These are phyloP conservation scores for Dissophora ornata DNA, from an alignment of 192 early-diverging fungal species.

Conservation along the genomic window DNA sequence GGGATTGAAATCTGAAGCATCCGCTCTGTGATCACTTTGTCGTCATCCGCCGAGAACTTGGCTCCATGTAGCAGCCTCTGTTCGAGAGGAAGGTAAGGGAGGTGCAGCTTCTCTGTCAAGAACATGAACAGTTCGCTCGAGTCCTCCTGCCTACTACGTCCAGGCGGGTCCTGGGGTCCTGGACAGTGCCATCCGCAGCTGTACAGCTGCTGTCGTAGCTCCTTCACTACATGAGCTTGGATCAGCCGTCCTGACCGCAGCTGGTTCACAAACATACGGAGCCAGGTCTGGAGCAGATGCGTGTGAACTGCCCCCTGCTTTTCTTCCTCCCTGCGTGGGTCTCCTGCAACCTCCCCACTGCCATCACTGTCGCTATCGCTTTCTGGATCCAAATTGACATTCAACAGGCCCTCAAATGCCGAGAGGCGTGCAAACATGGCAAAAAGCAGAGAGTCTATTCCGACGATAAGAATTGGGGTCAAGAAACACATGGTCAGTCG, in stretches of 20 bases:
- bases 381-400: constrained; percentile 56
- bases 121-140: constrained; percentile 77
- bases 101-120: constrained; percentile 68
- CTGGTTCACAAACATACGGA: constrained; percentile 69
- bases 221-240: constrained; percentile 59
- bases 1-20: constrained; percentile 66
- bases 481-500: constrained; percentile 4
- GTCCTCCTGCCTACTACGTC: constrained; percentile 69
- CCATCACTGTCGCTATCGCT: constrained; percentile 54
- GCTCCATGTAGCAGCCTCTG: constrained; percentile 77
- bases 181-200: constrained; percentile 62
- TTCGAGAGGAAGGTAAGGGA: constrained; percentile 75
- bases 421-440: constrained; percentile 73
- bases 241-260: constrained; percentile 71
- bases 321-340: constrained; percentile 1
- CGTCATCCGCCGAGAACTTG: constrained; percentile 70
- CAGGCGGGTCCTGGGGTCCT: constrained; percentile 40
- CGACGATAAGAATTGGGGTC: constrained; percentile 5
- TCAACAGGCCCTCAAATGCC: constrained; percentile 70
- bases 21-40: constrained; percentile 74
- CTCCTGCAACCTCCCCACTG: constrained; percentile 4
- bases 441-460: constrained; percentile 68
- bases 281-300: constrained; percentile 61
- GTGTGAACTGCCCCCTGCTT: constrained; percentile 21
- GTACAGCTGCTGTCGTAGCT: constrained; percentile 62